These are phyloP conservation scores for Penicillium odoratum DNA, from an alignment of 495 filamentous ascomycete species.

Conservation along the genomic window DNA sequence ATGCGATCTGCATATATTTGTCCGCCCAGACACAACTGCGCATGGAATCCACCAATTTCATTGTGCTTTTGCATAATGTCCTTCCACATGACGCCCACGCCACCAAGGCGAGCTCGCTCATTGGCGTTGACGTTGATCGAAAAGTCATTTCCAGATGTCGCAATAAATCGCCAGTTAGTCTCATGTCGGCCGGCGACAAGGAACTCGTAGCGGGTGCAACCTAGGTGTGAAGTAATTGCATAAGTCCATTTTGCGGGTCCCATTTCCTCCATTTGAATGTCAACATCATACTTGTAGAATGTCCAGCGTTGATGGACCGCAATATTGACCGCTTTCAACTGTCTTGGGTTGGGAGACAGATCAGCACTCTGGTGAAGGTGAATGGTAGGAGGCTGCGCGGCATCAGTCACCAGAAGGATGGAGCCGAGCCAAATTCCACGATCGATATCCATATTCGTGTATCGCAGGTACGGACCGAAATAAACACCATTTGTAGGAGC, in stretches of 20 bases:
- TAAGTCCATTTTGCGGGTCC: constrained; percentile 93
- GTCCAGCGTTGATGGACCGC: constrained; percentile 88
- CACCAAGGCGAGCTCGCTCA: constrained; percentile 81
- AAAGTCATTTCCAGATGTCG: constrained; percentile 95
- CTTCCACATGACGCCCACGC: constrained; percentile 96
- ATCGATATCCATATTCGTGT: constrained; percentile 96
- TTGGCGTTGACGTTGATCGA: constrained; percentile 79
- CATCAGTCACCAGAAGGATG: constrained; percentile 82
- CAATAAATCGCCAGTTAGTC: constrained; percentile 94
- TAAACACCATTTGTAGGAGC: constrained; percentile 96
- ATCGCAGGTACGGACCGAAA: constrained; percentile 93
- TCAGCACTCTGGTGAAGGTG: constrained; percentile 92
- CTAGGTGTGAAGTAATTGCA: constrained; percentile 93
- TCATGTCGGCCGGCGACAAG: constrained; percentile 91
- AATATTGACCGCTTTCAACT: constrained; percentile 82
- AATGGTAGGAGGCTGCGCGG: constrained; percentile 92
- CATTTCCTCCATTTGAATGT: constrained; percentile 85
- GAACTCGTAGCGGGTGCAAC: constrained; percentile 96
- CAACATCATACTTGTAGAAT: constrained; percentile 94
- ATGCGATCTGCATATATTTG: constrained; percentile 96
- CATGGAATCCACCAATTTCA: constrained; percentile 93
- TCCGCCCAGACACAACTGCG: constrained; percentile 85
- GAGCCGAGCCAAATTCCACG: constrained; percentile 86
- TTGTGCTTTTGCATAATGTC: constrained; percentile 97
- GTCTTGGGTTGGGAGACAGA: constrained; percentile 88